These are phyloP conservation scores for Epichloe gansuensis DNA, from an alignment of 2,329 filamentous ascomycete genomes.

Conservation along the genomic window DNA sequence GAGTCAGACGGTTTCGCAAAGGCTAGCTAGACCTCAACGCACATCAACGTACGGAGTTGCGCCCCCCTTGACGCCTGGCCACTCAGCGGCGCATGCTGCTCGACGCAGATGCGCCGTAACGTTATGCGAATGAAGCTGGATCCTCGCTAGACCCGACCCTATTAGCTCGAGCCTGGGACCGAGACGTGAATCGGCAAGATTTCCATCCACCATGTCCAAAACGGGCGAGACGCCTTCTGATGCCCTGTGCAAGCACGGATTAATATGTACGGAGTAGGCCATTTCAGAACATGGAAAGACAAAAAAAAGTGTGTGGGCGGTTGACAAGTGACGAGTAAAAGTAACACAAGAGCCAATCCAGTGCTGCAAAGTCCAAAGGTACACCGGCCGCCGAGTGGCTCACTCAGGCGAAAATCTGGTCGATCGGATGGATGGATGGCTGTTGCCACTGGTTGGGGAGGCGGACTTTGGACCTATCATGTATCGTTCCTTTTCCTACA, in stretches of 20 bases:
- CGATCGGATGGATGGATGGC: neutral
- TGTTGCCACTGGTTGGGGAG: neutral
- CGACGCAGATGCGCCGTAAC: neutral
- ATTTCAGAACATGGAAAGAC: no score
- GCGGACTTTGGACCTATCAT: neutral
- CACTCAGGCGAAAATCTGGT: neutral
- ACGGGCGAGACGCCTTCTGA: neutral
- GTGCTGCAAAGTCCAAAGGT: no score
- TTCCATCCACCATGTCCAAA: neutral
- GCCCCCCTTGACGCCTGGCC: neutral
- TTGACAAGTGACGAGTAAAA: no score
- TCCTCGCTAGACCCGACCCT: neutral
- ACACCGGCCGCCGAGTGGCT: no score
- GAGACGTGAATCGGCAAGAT: neutral
- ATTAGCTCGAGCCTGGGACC: neutral
- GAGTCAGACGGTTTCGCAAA: neutral
- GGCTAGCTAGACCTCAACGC: neutral
- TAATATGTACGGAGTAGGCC: no score
- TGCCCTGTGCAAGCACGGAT: no score
- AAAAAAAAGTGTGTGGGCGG: no score
- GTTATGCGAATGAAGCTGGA: neutral
- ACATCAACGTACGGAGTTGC: no score
- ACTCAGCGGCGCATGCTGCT: neutral
- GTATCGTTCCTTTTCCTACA: neutral
- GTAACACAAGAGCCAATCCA: no score